Evolutionary conservation across 306 rosid genomes (phyloP), one percentile per base, ranked within the genome.

Genomic region (Cicer pinnatifidum): DNA sequence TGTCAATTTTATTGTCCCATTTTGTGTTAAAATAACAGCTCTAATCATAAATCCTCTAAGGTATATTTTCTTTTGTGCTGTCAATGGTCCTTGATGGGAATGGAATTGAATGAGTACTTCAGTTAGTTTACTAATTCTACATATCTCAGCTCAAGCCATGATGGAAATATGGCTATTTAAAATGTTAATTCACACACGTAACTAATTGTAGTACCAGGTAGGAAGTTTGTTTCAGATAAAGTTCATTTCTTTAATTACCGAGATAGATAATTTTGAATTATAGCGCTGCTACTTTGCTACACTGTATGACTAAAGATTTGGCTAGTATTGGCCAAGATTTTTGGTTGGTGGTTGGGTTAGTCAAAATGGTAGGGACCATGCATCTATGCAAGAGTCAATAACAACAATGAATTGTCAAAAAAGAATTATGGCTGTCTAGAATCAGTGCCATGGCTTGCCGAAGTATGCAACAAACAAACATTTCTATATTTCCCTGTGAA

Each of bases 101-200:
- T 66, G 17, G 40, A 10, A 43, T 59, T 11, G 54, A 28, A 28
- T 10, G 35, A 59, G 43, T 73, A 6, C 19, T 9, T 20, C 54
- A 19, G 54, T 56, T 72, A 17, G 53, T 39, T 57, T 40, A 57
- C 23, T 43, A 8, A 43, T 43, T 57, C 67, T 20, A 43, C 33
- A 43, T 54, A 23, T 54, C 20, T 52, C 51, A 35, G 70, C 69
- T 46, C 52, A 67, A 77, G 43, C 69, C 39, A 33, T 28, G 51
- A 35, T 23, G 46, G 62, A 20, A 58, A 69, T 69, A 1, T 59
- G 20, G 6, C 12, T 76, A 52, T 15, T 35, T 16, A 67, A 60
- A 68, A 46, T 77, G 52, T 39, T 48, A 16, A 56, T 68, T 57
- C 41, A 11, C 61, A 7, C 72, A 50, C 39, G 19, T 12, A 9